A percentile compares a stretch with the other conserved stretches of the same genome.
phyloP scores from a whole-genome alignment of 495 filamentous ascomycete species.

The Tuber melanosporum region DNA sequence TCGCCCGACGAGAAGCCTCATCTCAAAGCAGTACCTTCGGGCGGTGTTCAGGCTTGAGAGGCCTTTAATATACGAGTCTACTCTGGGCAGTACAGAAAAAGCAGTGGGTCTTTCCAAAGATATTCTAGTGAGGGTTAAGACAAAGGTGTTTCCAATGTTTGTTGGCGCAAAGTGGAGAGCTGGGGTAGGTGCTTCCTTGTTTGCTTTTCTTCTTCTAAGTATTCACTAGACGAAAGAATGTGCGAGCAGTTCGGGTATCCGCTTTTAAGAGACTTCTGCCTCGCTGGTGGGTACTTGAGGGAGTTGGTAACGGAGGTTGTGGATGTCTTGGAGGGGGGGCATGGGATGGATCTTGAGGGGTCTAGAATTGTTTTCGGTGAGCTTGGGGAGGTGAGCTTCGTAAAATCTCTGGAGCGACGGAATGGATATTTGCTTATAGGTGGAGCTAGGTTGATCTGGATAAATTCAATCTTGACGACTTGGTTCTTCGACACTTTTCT shows the following conservation, averaged over 20 bases:
- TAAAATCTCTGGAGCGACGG: background rate
- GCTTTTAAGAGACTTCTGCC: background rate
- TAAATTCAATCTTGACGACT: conserved; percentile 8
- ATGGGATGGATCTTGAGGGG: conserved; percentile 7
- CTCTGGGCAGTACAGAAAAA: background rate
- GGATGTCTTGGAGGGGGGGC: conserved; percentile 6
- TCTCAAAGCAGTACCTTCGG: background rate
- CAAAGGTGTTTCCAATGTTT: conserved; percentile 1
- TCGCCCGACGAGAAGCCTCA: background rate
- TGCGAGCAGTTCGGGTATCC: conserved; percentile 9
- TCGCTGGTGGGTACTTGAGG: background rate
- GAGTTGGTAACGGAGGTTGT: conserved; percentile 11
- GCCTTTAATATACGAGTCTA: background rate
- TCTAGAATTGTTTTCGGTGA: conserved; percentile 1
- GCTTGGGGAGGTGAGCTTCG: conserved; percentile 3
- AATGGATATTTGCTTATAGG: background rate
- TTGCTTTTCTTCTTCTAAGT: background rate
- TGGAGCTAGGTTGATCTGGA: background rate
- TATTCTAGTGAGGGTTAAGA: background rate
- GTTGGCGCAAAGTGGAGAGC: background rate
- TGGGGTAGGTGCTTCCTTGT: background rate
- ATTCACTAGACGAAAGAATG: background rate
- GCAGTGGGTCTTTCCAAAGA: background rate
- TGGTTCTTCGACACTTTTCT: conserved; percentile 6
- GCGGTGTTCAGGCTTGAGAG: background rate